Evolutionary conservation across 805 yeast genomes (phyloP).

Genomic region (Osmozyma mogii): DNA sequence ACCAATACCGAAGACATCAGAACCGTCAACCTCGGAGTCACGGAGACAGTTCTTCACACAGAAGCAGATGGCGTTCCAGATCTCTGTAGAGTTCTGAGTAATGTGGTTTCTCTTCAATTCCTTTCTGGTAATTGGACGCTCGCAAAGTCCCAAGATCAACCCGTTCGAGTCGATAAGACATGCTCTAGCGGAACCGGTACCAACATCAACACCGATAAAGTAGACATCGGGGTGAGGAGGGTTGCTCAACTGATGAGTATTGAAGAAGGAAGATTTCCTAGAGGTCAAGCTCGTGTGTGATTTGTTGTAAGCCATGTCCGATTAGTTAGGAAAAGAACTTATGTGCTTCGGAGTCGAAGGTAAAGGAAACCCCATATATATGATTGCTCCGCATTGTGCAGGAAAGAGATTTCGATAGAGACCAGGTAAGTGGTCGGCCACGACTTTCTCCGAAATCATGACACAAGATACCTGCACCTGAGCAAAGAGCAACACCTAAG

Average conservation of each 20-base stretch:
- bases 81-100: slow-evolving; percentile 84
- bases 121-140: slow-evolving; percentile 71
- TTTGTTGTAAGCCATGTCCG: slow-evolving; percentile 17
- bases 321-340: too few relatives aligned
- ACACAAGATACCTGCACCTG: too few relatives aligned
- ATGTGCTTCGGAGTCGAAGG: too few relatives aligned
- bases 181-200: slow-evolving; percentile 97
- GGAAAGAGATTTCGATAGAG: too few relatives aligned
- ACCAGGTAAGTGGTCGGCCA: too few relatives aligned
- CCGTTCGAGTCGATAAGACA: slow-evolving; percentile 82
- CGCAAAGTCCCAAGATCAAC: slow-evolving; percentile 68
- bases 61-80: slow-evolving; percentile 81
- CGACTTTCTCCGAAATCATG: too few relatives aligned
- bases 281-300: slow-evolving; percentile 35
- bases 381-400: slow-evolving; percentile 9
- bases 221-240: slow-evolving; percentile 39
- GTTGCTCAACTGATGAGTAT: slow-evolving; percentile 23
- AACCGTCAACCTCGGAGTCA: slow-evolving; percentile 66
- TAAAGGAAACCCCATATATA: too few relatives aligned
- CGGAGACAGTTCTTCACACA: slow-evolving; percentile 70
- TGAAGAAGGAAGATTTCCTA: slow-evolving; percentile 32
- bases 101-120: slow-evolving; percentile 66
- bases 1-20: slow-evolving; percentile 75
- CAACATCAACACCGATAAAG: slow-evolving; percentile 86
- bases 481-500: too few relatives aligned